phyloP scores from a whole-genome alignment of 2,329 filamentous ascomycete species.

The Paecilomyces sp. region DNA sequence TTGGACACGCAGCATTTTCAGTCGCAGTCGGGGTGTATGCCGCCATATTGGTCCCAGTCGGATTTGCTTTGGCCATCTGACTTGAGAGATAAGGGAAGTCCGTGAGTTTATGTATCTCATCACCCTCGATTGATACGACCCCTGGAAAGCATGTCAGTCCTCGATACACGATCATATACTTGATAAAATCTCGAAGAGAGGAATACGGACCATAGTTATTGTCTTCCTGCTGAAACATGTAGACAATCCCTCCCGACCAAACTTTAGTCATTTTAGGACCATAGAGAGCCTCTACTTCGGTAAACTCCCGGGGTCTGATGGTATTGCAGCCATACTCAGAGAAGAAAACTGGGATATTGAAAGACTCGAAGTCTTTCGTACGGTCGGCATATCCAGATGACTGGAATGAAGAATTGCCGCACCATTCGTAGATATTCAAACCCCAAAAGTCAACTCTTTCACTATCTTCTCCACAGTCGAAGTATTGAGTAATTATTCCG shows the following conservation, averaged over 20 bases:
- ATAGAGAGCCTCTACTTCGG: slow-evolving; percentile 76
- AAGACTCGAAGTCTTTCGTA: slow-evolving; percentile 75
- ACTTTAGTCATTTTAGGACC: slow-evolving; percentile 69
- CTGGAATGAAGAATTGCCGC: slow-evolving; percentile 69
- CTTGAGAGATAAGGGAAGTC: slow-evolving; percentile 68
- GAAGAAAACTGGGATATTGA: slow-evolving; percentile 90
- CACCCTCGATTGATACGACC: slow-evolving; percentile 40
- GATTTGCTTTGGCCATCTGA: slow-evolving; percentile 60
- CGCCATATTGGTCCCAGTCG: slow-evolving; percentile 56
- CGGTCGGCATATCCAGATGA: slow-evolving; percentile 72
- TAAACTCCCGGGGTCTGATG: slow-evolving; percentile 62
- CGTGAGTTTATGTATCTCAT: slow-evolving; percentile 56
- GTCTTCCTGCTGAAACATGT: slow-evolving; percentile 88
- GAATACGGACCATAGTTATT: slow-evolving; percentile 52
- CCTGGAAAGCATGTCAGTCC: slow-evolving; percentile 49
- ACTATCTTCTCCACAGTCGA: slow-evolving; percentile 24
- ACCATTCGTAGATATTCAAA: slow-evolving; percentile 99
- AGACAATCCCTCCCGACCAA: slow-evolving; percentile 92
- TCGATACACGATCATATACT: not conserved
- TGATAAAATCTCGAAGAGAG: not conserved
- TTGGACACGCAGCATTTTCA: slow-evolving; percentile 61
- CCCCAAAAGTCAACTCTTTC: slow-evolving; percentile 88
- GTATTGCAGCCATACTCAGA: slow-evolving; percentile 94
- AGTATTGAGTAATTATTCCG: not conserved
- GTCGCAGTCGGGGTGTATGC: slow-evolving; percentile 68